Evolutionary conservation across 371 early-diverging fungal species (phyloP).

Genomic region (Gilbertella persicaria): DNA sequence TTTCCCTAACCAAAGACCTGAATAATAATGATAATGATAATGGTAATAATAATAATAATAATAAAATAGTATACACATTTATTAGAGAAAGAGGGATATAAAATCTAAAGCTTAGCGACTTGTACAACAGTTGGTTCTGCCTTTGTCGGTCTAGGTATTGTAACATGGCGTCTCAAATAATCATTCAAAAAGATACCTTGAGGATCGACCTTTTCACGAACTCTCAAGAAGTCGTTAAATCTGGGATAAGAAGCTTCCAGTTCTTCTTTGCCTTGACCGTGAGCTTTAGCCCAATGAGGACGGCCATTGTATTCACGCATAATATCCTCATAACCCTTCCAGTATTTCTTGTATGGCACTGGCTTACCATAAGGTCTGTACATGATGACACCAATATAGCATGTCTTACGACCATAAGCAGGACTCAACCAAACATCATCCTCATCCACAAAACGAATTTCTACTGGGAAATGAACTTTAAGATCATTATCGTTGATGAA

Average conservation of each 20-base stretch:
- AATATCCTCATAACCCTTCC: slow-evolving; percentile 76
- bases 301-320: slow-evolving; percentile 75
- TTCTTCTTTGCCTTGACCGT: slow-evolving; percentile 58
- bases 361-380: slow-evolving; percentile 77
- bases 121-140: neutral
- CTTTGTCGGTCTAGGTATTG: slow-evolving; percentile 10
- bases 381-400: slow-evolving; percentile 87
- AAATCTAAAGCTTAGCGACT: slow-evolving; percentile 10
- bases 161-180: slow-evolving; percentile 70
- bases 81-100: neutral
- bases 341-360: slow-evolving; percentile 77
- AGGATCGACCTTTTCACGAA: slow-evolving; percentile 73
- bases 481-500: slow-evolving; percentile 59
- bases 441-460: slow-evolving; percentile 77
- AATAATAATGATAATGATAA: slow-evolving; percentile 15
- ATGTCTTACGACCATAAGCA: slow-evolving; percentile 66
- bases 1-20: slow-evolving; percentile 75
- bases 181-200: slow-evolving; percentile 74
- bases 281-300: slow-evolving; percentile 89
- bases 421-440: slow-evolving; percentile 85
- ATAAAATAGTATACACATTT: too few species aligned
- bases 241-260: slow-evolving; percentile 66
- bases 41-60: neutral
- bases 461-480: slow-evolving; percentile 79
- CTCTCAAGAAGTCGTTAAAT: slow-evolving; percentile 58